Evolutionary conservation across 2,329 filamentous ascomycete genomes (phyloP).

Genomic region (Fusarium sp.): DNA sequence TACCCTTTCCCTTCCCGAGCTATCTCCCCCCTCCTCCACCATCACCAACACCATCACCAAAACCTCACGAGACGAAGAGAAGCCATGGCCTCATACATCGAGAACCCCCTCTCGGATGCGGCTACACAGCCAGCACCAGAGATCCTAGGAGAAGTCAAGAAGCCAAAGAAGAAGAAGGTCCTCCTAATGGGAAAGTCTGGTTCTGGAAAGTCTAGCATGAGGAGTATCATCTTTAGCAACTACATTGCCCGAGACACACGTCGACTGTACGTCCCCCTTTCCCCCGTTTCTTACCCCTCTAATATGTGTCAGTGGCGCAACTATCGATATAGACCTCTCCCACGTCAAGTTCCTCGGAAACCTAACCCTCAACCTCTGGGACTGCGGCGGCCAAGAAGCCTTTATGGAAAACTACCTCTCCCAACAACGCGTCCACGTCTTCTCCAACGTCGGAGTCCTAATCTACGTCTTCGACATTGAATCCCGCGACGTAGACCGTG

Average conservation of each 20-base stretch:
- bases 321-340: conserved; percentile 97
- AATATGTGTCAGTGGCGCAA: conserved; percentile 73
- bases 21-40: not conserved
- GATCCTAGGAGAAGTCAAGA: conserved; percentile 67
- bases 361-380: conserved; percentile 96
- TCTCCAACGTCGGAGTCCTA: conserved; percentile 93
- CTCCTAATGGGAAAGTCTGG: conserved; percentile 95
- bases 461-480: conserved; percentile 99
- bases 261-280: conserved; percentile 68
- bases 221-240: conserved; percentile 98
- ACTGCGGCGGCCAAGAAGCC: conserved; percentile 97
- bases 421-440: conserved; percentile 95
- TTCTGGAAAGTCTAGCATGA: conserved; percentile 98
- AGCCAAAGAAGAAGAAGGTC: conserved; percentile 88
- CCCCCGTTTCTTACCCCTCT: not conserved
- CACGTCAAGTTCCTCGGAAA: conserved; percentile 99
- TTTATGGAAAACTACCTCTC: conserved; percentile 99
- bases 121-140: conserved; percentile 48
- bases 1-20: not conserved
- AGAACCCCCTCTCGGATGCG: conserved; percentile 46
- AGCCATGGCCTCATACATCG: conserved; percentile 51
- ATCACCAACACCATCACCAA: not conserved
- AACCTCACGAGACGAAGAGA: not conserved
- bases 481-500: conserved; percentile 91
- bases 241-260: conserved; percentile 97